Evolutionary conservation across 768 basidiomycete species (phyloP), one percentile per base, ranked within the genome.

Genomic region (Kwoniella heveanensis): DNA sequence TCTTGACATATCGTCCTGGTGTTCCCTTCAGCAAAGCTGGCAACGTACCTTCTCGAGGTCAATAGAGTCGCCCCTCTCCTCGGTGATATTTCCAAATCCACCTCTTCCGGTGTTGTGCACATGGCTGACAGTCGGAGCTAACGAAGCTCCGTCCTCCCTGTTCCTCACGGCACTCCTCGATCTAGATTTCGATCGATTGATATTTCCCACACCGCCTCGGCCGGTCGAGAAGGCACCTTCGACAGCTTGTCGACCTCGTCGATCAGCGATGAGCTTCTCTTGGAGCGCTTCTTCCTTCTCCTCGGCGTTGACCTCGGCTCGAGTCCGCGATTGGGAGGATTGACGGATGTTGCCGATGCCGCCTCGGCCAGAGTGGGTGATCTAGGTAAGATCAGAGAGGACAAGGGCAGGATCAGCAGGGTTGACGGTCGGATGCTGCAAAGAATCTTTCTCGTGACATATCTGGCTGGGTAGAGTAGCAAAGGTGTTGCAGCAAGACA

Each of bases 301-400:
- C 25, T 73, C 72, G 25, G 53, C 54, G 51, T 56, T 66, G 21
- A 57, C 52, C 53, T 62, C 79, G 54, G 53, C 60, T 13, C 56
- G 72, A 25, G 86, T 87, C 36, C 87, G 85, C 24, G 90, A 90
- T 0, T 87, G 87, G 1, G 90, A 88, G 13, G 54, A 10, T 6
- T 53, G 29, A 19, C 56, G 62, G 54, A 93, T 87, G 83, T 94
- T 94, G 9, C 91, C 92, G 8, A 85, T 85, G 17, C 92, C 92
- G 26, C 92, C 91, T 54, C 91, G 86, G 12, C 92, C 92, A 47
- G 80, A 76, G 67, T 81, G 81, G 37, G 74, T 80, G 19, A 81
- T 62, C 77, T 78, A 47, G 22, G n/a, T 26, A 15, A 27, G 15
- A 17, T n/a, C 17, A 50, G 47, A 30, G 13, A 7, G 15, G 39